Conservation (phyloP, 1,139 yeast species). For the Geotrichum candidum region DNA sequence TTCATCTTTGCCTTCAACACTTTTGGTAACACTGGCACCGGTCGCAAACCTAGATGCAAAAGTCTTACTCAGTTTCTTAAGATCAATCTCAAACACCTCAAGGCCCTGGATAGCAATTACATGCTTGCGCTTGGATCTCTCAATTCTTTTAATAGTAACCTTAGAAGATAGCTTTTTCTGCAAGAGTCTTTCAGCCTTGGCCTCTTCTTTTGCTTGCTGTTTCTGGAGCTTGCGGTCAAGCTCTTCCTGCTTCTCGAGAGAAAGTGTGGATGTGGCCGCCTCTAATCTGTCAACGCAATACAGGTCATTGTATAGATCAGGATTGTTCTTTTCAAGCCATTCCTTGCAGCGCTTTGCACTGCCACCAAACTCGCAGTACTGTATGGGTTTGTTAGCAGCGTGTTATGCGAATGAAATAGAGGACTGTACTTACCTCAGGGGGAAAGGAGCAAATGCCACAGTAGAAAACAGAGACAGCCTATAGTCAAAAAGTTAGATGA, state of each 20-base stretch:
- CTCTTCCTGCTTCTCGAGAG: slow-evolving; percentile 74
- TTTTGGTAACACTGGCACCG: slow-evolving; percentile 91
- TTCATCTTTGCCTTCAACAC: slow-evolving; percentile 88
- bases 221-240: slow-evolving; percentile 76
- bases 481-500: not conserved
- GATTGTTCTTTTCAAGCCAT: slow-evolving; percentile 63
- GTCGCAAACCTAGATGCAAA: slow-evolving; percentile 95
- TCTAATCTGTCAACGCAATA: slow-evolving; percentile 50
- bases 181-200: slow-evolving; percentile 77
- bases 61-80: slow-evolving; percentile 85
- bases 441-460: slow-evolving; percentile 86
- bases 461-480: slow-evolving; percentile 40
- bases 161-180: slow-evolving; percentile 74
- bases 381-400: not conserved
- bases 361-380: slow-evolving; percentile 86
- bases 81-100: slow-evolving; percentile 79
- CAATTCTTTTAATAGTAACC: slow-evolving; percentile 78
- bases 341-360: slow-evolving; percentile 74
- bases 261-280: slow-evolving; percentile 49
- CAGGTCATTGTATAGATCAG: slow-evolving; percentile 51
- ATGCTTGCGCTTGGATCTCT: slow-evolving; percentile 83
- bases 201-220: slow-evolving; percentile 84
- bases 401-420: slow-evolving; percentile 9
- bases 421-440: slow-evolving; percentile 45
- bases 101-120: slow-evolving; percentile 82